These are phyloP conservation scores for Crucihimalaya himalaica DNA, from an alignment of 345 rosid genomes.

Conservation along the genomic window DNA sequence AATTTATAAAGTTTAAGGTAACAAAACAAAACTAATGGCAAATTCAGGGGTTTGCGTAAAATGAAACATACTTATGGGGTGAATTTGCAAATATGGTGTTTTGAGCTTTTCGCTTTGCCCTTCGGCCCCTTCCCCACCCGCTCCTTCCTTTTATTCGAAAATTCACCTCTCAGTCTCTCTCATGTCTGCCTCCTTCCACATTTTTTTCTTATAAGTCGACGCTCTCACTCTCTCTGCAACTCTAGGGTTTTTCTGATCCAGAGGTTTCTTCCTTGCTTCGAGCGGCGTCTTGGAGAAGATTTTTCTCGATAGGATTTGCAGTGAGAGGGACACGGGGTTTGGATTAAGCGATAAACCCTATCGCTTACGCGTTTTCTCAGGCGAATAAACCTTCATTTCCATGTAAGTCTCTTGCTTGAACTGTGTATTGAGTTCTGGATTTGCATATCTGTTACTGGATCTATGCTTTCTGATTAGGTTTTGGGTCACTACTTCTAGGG, in stretches of 20 bases:
- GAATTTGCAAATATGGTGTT: not conserved
- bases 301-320: not conserved
- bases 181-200: constrained; percentile 12
- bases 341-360: constrained; percentile 44
- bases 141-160: constrained; percentile 69
- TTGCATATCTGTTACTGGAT: constrained; percentile 26
- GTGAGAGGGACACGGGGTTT: not conserved
- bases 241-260: constrained; percentile 34
- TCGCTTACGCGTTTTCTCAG: constrained; percentile 9
- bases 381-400: not conserved
- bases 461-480: constrained; percentile 27
- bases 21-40: not conserved
- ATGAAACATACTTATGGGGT: not conserved
- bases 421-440: not conserved
- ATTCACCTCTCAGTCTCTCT: not conserved
- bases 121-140: constrained; percentile 53
- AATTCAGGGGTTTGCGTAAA: not conserved
- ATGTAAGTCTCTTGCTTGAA: constrained; percentile 33
- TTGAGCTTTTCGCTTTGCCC: not conserved
- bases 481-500: constrained; percentile 23
- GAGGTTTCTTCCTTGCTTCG: constrained; percentile 10
- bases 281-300: constrained; percentile 1
- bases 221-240: not conserved
- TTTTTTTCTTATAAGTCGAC: not conserved
- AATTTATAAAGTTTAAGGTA: not conserved